Conservation (phyloP, 2,329 filamentous ascomycete genomes). For the Colletotrichum eleusines region DNA sequence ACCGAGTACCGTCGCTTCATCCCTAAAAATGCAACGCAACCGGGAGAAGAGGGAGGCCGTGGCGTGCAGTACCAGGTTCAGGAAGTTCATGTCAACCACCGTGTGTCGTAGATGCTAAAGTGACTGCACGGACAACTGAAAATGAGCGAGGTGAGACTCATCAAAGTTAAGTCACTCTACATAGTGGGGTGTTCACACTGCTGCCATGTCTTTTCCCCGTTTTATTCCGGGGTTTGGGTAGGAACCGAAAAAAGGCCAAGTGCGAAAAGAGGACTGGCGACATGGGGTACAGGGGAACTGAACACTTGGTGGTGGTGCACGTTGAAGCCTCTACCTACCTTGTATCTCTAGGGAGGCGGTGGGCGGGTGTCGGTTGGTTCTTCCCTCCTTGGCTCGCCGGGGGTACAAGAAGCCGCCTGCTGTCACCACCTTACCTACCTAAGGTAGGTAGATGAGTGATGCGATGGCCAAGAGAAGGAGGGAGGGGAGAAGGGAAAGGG, state of each 20-base stretch:
- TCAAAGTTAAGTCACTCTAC: constrained; percentile 1
- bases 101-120: neutral
- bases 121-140: neutral
- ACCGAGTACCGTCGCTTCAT: neutral
- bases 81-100: neutral
- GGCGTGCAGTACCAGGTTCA: neutral
- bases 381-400: constrained; percentile 12
- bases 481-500: constrained; percentile 1
- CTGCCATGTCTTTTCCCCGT: constrained; percentile 38
- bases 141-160: constrained; percentile 3
- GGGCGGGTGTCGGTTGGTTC: constrained; percentile 26
- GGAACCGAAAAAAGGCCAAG: constrained; percentile 21
- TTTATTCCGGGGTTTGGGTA: constrained; percentile 30
- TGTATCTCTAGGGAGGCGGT: constrained; percentile 1
- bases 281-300: constrained; percentile 12
- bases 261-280: constrained; percentile 31
- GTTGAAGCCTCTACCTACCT: neutral
- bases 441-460: neutral
- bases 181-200: constrained; percentile 31
- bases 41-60: no score
- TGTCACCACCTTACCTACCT: no score
- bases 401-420: constrained; percentile 1
- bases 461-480: constrained; percentile 9
- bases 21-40: neutral
- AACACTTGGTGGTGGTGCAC: neutral